phyloP scores from a whole-genome alignment of 257 asterid genomes.

The Echium plantagineum region DNA sequence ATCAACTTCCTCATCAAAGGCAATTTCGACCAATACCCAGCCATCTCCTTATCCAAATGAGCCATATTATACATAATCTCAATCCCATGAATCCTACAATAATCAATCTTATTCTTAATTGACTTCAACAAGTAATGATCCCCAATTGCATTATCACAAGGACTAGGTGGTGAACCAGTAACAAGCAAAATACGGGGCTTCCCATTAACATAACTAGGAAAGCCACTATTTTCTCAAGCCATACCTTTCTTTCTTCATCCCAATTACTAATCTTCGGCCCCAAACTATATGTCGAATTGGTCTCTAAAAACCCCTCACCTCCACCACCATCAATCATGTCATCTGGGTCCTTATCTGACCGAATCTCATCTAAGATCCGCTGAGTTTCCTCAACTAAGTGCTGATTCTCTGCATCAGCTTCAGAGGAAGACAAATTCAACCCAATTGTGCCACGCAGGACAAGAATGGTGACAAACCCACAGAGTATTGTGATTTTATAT shows the following conservation, averaged over 20 bases:
- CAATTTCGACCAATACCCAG: constrained; percentile 63
- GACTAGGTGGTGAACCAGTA: constrained; percentile 54
- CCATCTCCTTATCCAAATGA: constrained; percentile 58
- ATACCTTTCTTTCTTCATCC: constrained; percentile 43
- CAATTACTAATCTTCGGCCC: constrained; percentile 46
- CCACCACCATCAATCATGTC: constrained; percentile 3
- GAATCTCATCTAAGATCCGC: constrained; percentile 68
- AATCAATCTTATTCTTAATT: constrained; percentile 61
- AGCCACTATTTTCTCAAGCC: constrained; percentile 46
- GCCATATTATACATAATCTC: constrained; percentile 77
- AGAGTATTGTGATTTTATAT: constrained; percentile 61
- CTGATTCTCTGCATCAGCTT: constrained; percentile 55
- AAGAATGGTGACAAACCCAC: constrained; percentile 78
- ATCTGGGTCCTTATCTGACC: constrained; percentile 42
- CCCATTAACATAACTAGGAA: constrained; percentile 39
- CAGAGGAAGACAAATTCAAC: constrained; percentile 44
- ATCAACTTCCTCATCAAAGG: constrained; percentile 55
- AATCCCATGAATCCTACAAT: constrained; percentile 73
- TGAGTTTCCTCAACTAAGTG: constrained; percentile 54
- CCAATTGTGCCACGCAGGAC: constrained; percentile 91
- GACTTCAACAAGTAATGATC: constrained; percentile 62
- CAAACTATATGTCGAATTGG: constrained; percentile 27
- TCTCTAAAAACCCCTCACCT: constrained; percentile 10
- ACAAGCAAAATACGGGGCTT: constrained; percentile 53
- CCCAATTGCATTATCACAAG: constrained; percentile 71